Conservation (phyloP, 225 moss, liverwort and hornwort genomes). For the Pseudisothecium myosuroides region DNA sequence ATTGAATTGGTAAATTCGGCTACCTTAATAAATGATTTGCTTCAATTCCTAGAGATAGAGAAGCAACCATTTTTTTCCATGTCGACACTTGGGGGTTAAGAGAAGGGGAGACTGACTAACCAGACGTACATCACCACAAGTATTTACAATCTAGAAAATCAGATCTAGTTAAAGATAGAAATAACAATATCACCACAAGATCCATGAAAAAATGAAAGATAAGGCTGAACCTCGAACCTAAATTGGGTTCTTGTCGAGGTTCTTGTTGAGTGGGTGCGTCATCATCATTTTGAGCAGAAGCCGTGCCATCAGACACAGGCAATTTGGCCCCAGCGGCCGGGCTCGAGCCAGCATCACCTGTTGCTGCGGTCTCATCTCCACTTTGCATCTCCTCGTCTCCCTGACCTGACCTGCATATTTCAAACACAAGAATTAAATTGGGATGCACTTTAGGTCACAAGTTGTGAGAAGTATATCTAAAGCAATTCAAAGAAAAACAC, state of each 20-base stretch:
- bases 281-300: constrained; percentile 14
- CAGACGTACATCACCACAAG: background rate
- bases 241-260: constrained; percentile 14
- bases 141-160: background rate
- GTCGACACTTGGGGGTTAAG: background rate
- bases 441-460: background rate
- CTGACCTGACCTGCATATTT: constrained; percentile 31
- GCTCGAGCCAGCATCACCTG: constrained; percentile 9
- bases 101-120: background rate
- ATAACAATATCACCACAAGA: background rate
- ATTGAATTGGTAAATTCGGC: background rate
- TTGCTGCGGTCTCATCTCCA: constrained; percentile 23
- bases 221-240: constrained; percentile 6
- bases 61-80: background rate
- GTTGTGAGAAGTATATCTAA: background rate
- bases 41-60: background rate
- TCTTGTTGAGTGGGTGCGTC: constrained; percentile 13
- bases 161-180: background rate
- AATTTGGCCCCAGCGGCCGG: constrained; percentile 9
- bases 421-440: background rate
- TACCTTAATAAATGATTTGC: background rate
- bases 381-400: constrained; percentile 23
- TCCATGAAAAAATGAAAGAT: background rate
- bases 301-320: constrained; percentile 1
- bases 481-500: background rate